These are phyloP conservation scores for Noccaea caerulescens DNA, from an alignment of 345 rosid species.

Conservation along the genomic window DNA sequence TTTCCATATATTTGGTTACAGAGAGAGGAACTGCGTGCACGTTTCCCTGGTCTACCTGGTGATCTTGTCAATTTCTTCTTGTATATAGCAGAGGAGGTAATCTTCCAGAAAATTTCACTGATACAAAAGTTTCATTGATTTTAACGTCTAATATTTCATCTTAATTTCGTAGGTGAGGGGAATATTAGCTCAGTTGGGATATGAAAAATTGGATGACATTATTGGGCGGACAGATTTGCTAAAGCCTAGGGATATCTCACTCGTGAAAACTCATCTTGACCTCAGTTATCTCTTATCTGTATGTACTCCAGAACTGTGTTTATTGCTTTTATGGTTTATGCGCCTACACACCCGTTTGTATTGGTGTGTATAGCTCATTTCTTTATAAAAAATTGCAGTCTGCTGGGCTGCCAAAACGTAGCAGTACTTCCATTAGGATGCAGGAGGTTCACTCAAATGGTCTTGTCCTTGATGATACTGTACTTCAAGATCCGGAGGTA, in stretches of 20 bases:
- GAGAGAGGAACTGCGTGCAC: constrained; percentile 98
- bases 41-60: constrained; percentile 99
- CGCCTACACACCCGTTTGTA: constrained; percentile 14
- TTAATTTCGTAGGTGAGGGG: constrained; percentile 77
- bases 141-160: constrained; percentile 9
- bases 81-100: constrained; percentile 98
- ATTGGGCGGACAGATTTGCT: constrained; percentile 86
- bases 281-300: constrained; percentile 79
- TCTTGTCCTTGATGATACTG: constrained; percentile 75
- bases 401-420: constrained; percentile 85
- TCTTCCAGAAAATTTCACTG: constrained; percentile 4
- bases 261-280: constrained; percentile 96
- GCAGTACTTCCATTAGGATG: constrained; percentile 86
- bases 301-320: constrained; percentile 34
- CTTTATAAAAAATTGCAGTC: constrained; percentile 50
- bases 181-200: constrained; percentile 88
- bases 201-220: constrained; percentile 84
- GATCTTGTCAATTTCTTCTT: constrained; percentile 96
- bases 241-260: constrained; percentile 82
- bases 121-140: background rate
- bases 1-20: constrained; percentile 38
- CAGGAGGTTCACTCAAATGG: constrained; percentile 93
- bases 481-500: constrained; percentile 94
- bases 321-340: constrained; percentile 14
- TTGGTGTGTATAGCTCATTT: constrained; percentile 20